Conservation (phyloP, 257 asterid species). For the Solanum arcanum region DNA sequence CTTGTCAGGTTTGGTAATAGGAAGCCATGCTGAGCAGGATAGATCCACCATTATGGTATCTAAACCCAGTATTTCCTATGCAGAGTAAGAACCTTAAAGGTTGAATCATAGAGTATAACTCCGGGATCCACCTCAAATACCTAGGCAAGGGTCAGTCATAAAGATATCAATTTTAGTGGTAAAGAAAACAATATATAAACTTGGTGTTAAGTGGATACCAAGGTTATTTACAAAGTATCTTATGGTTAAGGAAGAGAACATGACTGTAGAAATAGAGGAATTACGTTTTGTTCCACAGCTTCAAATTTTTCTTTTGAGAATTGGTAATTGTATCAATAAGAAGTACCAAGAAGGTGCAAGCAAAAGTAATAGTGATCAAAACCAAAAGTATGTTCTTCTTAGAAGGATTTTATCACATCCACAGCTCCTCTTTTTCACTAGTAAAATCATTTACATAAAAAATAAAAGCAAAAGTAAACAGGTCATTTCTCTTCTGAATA, state of each 20-base stretch:
- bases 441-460: background rate
- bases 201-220: background rate
- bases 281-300: background rate
- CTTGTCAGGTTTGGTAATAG: background rate
- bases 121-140: background rate
- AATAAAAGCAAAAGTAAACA: background rate
- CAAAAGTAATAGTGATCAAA: background rate
- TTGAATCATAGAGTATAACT: background rate
- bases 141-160: background rate
- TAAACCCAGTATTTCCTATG: background rate
- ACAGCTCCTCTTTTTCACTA: background rate
- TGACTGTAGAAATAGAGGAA: background rate
- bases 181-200: background rate
- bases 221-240: background rate
- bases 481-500: background rate
- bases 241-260: background rate
- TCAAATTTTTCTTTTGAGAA: background rate
- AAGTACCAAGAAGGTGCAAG: background rate
- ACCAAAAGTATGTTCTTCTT: background rate
- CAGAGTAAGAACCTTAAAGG: background rate
- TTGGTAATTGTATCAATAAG: background rate
- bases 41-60: background rate
- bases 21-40: background rate
- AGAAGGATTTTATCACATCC: background rate
- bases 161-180: background rate